Evolutionary conservation across 352 stramenopile species (phyloP), one percentile per base, ranked within the genome.

Genomic region (Phytophthora multivora): DNA sequence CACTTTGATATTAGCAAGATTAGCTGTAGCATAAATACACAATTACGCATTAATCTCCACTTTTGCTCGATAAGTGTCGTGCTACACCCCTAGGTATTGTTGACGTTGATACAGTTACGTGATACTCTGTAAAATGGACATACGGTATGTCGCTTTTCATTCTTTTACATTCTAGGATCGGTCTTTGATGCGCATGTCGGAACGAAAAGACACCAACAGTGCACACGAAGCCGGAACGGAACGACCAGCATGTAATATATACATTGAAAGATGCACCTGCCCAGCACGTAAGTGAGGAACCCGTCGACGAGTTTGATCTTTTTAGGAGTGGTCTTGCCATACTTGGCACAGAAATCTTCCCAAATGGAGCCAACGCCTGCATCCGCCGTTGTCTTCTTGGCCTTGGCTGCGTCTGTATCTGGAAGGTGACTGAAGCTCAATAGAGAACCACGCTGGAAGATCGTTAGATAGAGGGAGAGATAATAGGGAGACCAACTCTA

Each of bases 261-360:
- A 83, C 96, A 96, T 80, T 97, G 89, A 52, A 95, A 83, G 48
- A 94, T 77, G 53, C 89, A 89, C 50, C 89, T 97, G 23, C 77
- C 75, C 53, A 96, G 67, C 50, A 96, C 86, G 71, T 96, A 97
- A 55, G 80, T 85, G 16, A 97, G 84, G 67, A 97, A 97, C 48
- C 86, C 83, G 71, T 97, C 90, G 62, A 97, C 91, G 36, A 97
- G 77, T 73, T 95, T 92, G 66, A 95, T 83, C 80, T 95, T 93
- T 70, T 80, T 91, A 47, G 86, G 81, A 49, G 86, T 93, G 23
- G 79, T 88, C 79, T 95, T 89, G 66, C 80, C 73, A 68, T 95
- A 95, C 62, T 91, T 83, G 54, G 72, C 45, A 36, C 72, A 59
- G 36, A 95, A 88, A 58, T 93, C 84, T 26, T 67, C 46, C 36